Evolutionary conservation across 2,329 filamentous ascomycete species (phyloP).

Genomic region (Penicillium sp.): DNA sequence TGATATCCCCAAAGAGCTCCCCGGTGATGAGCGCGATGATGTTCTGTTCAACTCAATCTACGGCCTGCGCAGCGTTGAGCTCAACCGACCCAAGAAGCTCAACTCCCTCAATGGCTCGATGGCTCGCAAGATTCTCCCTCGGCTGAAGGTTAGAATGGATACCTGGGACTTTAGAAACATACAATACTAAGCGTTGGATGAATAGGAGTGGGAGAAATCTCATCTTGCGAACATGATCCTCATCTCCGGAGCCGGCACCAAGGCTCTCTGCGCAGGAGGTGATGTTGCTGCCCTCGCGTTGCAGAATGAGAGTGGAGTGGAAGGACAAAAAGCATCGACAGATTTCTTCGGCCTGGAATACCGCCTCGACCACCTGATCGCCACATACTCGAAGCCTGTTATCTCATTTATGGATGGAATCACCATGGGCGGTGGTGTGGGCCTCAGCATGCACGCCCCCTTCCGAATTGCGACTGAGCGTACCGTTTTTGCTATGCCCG

Average conservation of each 20-base stretch:
- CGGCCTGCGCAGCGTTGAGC: slow-evolving; percentile 81
- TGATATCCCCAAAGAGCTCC: slow-evolving; percentile 46
- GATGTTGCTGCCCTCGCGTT: slow-evolving; percentile 73
- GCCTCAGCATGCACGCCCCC: slow-evolving; percentile 85
- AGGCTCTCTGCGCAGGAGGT: slow-evolving; percentile 85
- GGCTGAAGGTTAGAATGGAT: slow-evolving; percentile 50
- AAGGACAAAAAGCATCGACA: slow-evolving; percentile 64
- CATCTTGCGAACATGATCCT: slow-evolving; percentile 86
- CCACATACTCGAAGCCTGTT: slow-evolving; percentile 86
- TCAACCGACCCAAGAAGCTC: slow-evolving; percentile 84
- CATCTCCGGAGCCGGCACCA: slow-evolving; percentile 77
- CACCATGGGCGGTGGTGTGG: slow-evolving; percentile 96
- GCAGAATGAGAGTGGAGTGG: slow-evolving; percentile 57
- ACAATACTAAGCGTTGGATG: slow-evolving; percentile 10
- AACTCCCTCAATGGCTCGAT: slow-evolving; percentile 92
- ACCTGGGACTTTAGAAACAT: neutral
- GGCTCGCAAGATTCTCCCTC: slow-evolving; percentile 85
- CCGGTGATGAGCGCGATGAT: slow-evolving; percentile 71
- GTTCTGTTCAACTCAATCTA: slow-evolving; percentile 84
- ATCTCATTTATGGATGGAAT: slow-evolving; percentile 94
- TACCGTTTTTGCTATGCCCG: slow-evolving; percentile 95
- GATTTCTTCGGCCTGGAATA: slow-evolving; percentile 95
- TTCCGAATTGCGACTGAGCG: slow-evolving; percentile 94
- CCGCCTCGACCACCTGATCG: slow-evolving; percentile 87
- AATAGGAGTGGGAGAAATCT: slow-evolving; percentile 81